Base-by-base conservation (phyloP, 306 rosid genomes). In the Fagus crenata region DNA sequence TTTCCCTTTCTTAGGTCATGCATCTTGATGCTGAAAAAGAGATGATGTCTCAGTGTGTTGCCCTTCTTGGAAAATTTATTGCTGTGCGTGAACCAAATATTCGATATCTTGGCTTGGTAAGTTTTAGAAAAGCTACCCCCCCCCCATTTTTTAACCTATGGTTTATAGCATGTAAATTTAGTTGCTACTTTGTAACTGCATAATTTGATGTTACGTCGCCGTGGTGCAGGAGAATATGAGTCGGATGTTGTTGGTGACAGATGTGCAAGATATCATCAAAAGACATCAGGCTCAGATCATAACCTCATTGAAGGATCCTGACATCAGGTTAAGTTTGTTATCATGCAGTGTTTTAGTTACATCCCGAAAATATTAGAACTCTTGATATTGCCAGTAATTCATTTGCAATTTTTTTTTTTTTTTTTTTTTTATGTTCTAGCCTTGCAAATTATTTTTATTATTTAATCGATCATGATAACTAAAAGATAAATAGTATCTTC, bases 11-110 rank as follows among this genome's bases (percentile, higher is more conserved):
- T 78, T 87, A 96, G 99, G 99, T 96, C 79, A 96, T 96, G 99
- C 98, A 96, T 87, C 99, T 96, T 67, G 99, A 96, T 92, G 99
- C 99, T 87, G 99, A 92, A 75, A 92, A 96, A 79, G 99, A 92
- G 91, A 96, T 96, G 99, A 92, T 96, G 99, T 92, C 99, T 80
- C 99, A 96, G 73, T 96, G 99, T 70, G 99, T 92, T 83, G 98
- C 99, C 39, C 98, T 96, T 81, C 98, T 96, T 77, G 99, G 99
- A 79, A 96, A 96, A 78, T 92, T 96, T 83, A 96, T 96, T 82
- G 98, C 99, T 70, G 99, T 96, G 49, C 99, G 98, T 54, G 99
- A 96, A 83, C 99, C 99, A 71, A 96, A 96, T 87, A 96, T 96
- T 60, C 93, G 99, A 74, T 96, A 96, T 82, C 98, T 96, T 77